Base-by-base conservation (phyloP, 179 eudicot species). In the Camellia oleifera region DNA sequence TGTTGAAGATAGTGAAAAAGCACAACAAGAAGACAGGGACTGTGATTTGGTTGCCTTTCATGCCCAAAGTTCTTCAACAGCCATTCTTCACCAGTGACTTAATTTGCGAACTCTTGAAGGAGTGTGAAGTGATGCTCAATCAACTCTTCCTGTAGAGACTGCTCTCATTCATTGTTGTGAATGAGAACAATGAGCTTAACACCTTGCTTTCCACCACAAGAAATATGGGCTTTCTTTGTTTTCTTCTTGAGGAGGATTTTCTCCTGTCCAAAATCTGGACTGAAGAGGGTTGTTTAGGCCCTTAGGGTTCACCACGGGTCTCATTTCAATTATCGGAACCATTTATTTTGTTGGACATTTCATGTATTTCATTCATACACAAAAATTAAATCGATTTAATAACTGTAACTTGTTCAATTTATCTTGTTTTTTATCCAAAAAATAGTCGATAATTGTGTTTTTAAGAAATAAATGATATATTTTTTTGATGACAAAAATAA, bases 21-120 rank as follows among this genome's bases (percentile, higher is more conserved):
- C 82, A 79, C 82, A 72, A 66, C 50, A 79, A 79, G 63, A 79
- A 79, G 69, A 79, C 77, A 2, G 82, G 77, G 8, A 15, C 14
- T 3, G 11, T 57, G 56, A 23, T 72, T 61, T 7, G 48, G 71
- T 48, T 72, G 53, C 60, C 77, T 3, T 79, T 62, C n/a, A 60
- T 61, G 50, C 71, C 42, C 20, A 67, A 17, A 48, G 53, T 32
- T 53, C 61, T 53, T 45, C 74, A 78, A 17, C 74, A 68, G 63
- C 74, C 72, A 78, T 70, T 79, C 64, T 72, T 80, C 50, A 56
- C 65, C 45, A 23, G 68, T 46, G 64, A 78, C 52, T 44, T 46
- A 18, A 58, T 78, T 23, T 42, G 48, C 67, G 58, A 57, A 66
- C 79, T 80, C 58, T 40, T 80, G 14, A 26, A 50, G 52, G 79